Percentiles rank a stretch among this genome's conserved stretches.
These are phyloP conservation scores for Claviceps spartinae DNA, from an alignment of 2,329 filamentous ascomycete species.

Conservation along the genomic window DNA sequence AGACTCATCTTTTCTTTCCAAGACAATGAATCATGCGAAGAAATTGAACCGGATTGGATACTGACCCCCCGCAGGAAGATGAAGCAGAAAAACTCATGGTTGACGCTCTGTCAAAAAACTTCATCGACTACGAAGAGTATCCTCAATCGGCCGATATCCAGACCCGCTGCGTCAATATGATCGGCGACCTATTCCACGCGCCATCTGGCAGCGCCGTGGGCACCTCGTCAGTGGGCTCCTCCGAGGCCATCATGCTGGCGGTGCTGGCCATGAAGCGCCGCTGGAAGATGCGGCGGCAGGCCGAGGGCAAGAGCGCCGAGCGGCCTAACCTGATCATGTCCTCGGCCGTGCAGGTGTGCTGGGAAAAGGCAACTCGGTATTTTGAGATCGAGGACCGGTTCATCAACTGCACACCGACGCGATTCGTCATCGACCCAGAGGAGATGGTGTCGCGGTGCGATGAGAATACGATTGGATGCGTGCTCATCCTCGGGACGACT, in stretches of 20 bases:
- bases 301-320: conserved; percentile 66
- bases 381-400: conserved; percentile 89
- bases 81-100: conserved; percentile 42
- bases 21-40: too few relatives aligned
- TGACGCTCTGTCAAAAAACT: conserved; percentile 88
- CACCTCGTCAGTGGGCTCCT: conserved; percentile 79
- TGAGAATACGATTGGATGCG: conserved; percentile 59
- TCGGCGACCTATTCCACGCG: conserved; percentile 76
- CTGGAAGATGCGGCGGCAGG: conserved; percentile 48
- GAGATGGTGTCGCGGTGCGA: conserved; percentile 33
- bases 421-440: conserved; percentile 50
- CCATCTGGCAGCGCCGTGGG: conserved; percentile 62
- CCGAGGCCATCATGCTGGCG: conserved; percentile 65
- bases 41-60: too few relatives aligned
- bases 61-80: conserved; percentile 60
- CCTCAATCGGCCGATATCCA: conserved; percentile 74
- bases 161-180: conserved; percentile 86
- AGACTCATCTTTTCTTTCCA: too few relatives aligned
- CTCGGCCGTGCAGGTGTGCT: conserved; percentile 90
- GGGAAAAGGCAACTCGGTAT: conserved; percentile 84
- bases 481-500: conserved; percentile 78
- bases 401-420: conserved; percentile 47
- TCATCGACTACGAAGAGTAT: conserved; percentile 81
- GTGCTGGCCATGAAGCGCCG: conserved; percentile 24
- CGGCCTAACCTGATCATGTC: conserved; percentile 92